These are phyloP conservation scores for Daldinia caldariorum DNA, from an alignment of 495 filamentous ascomycete genomes.

Conservation along the genomic window DNA sequence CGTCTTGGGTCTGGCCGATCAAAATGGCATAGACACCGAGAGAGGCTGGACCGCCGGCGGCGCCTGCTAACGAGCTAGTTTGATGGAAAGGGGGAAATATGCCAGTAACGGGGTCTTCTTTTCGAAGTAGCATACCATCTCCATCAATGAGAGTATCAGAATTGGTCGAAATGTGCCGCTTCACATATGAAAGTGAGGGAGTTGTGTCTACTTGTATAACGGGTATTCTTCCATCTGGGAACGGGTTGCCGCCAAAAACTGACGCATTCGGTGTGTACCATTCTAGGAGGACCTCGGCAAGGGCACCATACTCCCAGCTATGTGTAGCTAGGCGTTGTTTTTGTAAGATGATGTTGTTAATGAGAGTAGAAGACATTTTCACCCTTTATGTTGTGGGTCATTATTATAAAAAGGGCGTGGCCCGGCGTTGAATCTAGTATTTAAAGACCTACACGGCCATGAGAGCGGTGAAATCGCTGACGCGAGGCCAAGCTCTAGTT, in stretches of 20 bases:
- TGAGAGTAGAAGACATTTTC: conserved; percentile 34
- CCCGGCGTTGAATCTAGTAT: background rate
- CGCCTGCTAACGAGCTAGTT: conserved; percentile 33
- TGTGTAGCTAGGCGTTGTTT: conserved; percentile 44
- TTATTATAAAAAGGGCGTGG: background rate
- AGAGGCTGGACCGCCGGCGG: conserved; percentile 57
- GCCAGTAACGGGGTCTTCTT: background rate
- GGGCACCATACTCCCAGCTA: conserved; percentile 61
- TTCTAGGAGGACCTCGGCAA: conserved; percentile 60
- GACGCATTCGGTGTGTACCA: conserved; percentile 54
- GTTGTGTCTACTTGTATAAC: conserved; percentile 37
- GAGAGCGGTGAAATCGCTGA: background rate
- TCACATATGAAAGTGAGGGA: conserved; percentile 51
- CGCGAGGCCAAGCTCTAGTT: background rate
- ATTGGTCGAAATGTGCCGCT: conserved; percentile 47
- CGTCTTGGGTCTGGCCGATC: conserved; percentile 53
- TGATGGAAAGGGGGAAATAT: background rate
- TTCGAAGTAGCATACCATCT: conserved; percentile 39
- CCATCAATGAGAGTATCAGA: conserved; percentile 47
- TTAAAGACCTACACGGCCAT: background rate
- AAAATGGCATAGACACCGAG: conserved; percentile 59
- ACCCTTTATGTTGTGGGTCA: background rate
- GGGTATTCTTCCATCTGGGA: conserved; percentile 55
- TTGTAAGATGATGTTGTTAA: conserved; percentile 40
- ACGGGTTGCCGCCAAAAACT: conserved; percentile 57